Conservation (phyloP, 2,329 filamentous ascomycete species). For the Cladophialophora yegresii region DNA sequence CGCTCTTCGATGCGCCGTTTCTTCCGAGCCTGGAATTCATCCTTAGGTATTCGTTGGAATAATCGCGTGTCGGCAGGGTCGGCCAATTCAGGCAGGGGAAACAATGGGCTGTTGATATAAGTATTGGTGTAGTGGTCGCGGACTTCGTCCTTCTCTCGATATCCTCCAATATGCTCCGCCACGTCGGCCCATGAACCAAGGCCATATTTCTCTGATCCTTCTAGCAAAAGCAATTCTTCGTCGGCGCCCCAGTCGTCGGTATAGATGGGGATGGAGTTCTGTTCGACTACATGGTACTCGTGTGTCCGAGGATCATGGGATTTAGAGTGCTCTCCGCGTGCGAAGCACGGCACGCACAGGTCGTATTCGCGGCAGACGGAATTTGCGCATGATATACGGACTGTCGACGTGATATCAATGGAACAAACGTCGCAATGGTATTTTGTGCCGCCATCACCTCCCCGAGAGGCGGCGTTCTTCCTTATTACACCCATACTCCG, state of each 20-base stretch:
- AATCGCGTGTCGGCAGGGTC: conserved; percentile 78
- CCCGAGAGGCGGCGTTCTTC: conserved; percentile 86
- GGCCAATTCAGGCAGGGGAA: conserved; percentile 83
- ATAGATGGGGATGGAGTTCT: conserved; percentile 97
- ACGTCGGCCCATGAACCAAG: conserved; percentile 97
- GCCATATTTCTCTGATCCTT: conserved; percentile 94
- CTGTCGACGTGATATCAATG: conserved; percentile 93
- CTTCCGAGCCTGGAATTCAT: conserved; percentile 90
- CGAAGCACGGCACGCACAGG: conserved; percentile 92
- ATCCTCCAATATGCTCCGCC: conserved; percentile 95
- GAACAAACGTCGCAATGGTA: conserved; percentile 98
- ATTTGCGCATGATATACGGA: conserved; percentile 90
- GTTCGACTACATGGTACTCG: conserved; percentile 90
- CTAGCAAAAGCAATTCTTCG: conserved; percentile 88
- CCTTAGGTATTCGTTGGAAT: conserved; percentile 77
- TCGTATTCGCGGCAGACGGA: conserved; percentile 88
- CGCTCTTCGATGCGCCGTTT: conserved; percentile 91
- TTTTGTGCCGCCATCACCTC: conserved; percentile 85
- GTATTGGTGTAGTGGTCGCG: conserved; percentile 89
- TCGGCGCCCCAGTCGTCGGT: conserved; percentile 94
- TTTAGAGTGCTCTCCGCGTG: conserved; percentile 75
- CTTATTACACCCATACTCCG: conserved; percentile 83
- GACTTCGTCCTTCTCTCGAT: conserved; percentile 91
- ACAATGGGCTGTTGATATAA: conserved; percentile 78
- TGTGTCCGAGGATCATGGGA: conserved; percentile 86